phyloP scores from a whole-genome alignment of 768 basidiomycete genomes.

The Suillus lakei region DNA sequence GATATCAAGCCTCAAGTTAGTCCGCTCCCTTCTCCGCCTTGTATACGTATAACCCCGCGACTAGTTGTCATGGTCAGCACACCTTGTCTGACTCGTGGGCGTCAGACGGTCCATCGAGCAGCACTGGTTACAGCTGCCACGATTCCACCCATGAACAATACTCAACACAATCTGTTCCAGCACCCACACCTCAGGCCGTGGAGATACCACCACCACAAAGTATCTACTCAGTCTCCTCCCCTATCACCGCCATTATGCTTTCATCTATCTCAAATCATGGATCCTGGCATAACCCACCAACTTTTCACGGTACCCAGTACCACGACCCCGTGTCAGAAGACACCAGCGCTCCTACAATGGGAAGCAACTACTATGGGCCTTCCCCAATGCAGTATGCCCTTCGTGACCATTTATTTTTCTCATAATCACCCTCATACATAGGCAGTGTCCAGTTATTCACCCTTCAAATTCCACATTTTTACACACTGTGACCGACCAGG shows the following conservation, averaged over 20 bases:
- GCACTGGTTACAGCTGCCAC: not conserved
- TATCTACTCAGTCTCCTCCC: no score
- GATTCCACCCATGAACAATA: not conserved
- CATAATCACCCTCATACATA: not conserved
- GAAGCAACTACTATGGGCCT: no score
- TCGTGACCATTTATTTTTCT: not conserved
- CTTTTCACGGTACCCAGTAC: not conserved
- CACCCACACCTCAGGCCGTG: rapidly evolving
- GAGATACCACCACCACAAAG: no score
- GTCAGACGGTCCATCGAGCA: not conserved
- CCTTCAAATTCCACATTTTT: no score
- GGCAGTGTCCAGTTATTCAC: not conserved
- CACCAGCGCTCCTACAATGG: not conserved
- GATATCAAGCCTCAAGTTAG: not conserved
- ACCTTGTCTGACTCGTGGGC: not conserved
- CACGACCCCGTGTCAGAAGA: not conserved
- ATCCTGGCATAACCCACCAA: not conserved
- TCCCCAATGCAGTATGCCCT: not conserved
- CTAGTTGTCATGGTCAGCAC: not conserved
- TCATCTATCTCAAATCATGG: not conserved
- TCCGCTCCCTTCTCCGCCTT: not conserved
- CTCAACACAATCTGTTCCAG: not conserved
- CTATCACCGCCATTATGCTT: no score
- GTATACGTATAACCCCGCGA: not conserved
- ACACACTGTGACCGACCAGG: no score